Base-by-base conservation (phyloP, 495 filamentous ascomycete genomes). In the Penicillium flavigenum region DNA sequence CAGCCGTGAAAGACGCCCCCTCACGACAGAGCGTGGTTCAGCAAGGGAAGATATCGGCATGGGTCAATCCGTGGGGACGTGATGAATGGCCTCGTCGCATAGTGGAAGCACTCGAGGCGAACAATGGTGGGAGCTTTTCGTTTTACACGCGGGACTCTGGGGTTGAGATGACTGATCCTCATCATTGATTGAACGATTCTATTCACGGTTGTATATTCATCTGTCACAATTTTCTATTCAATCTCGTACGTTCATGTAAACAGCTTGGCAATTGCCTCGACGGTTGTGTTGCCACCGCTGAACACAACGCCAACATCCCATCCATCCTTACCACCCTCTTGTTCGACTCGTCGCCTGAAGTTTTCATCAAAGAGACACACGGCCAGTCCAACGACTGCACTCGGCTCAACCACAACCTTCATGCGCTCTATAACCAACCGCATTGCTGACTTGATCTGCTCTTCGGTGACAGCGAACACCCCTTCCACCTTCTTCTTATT, bases 351-450 rank as follows among this genome's bases (percentile, higher is more conserved):
- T 20, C 65, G 70, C 59, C 90, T 77, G 63, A 96, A 96, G 26
- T 90, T 89, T 69, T 96, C 91, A 68, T 94, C 86, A 63, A 82
- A 96, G 63, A 98, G 70, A 55, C 85, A 87, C 5, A 88, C 88
- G 5, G 94, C 94, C 61, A 98, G 71, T 14, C 86, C 86, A 20
- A 98, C 92, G 3, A 87, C 91, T 3, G 92, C 83, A 70, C 89
- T 92, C 47, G 94, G 94, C 77, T 98, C 94, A 24, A 97, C 83
- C 43, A 96, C 82, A 43, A 96, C 74, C 83, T 98, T 98, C 82
- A 96, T 86, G 56, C 92, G 73, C 80, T 98, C 93, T 66, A 93
- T 69, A 31, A 93, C 88, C 63, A 97, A 67, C 58, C 77, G 72
- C 83, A 98, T 77, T 4, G 92, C 88, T 10, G 72, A 72, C 72